Base-by-base conservation (phyloP, 805 yeast genomes). In the Barnettozyma wickerhamii region DNA sequence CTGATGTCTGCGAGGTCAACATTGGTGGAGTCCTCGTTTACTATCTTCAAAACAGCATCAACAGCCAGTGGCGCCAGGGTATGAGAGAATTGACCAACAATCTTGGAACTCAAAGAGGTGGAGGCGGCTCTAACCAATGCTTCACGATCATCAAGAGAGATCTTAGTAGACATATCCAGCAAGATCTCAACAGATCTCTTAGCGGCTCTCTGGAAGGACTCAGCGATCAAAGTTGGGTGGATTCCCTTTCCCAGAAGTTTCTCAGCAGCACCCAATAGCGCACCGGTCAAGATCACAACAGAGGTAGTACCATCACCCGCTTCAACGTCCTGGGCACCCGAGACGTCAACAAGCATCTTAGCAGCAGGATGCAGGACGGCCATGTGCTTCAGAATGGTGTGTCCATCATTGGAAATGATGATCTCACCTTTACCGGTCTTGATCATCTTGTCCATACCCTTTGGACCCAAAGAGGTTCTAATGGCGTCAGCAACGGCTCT, bases 241-340 rank as follows among this genome's bases (percentile, higher is more conserved):
- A 93, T 88, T 14, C 93, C 98, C 62, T 85, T 87, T 51, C 78
- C 80, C 55, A 93, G 74, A 45, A 93, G 71, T 60, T 83, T 82
- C 55, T 93, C 99, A 41, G 98, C 95, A 14, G 99, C 99, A 23
- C 91, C 95, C 41, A 93, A 71, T 36, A 93, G 66, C 5, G 97
- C 91, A 28, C 99, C 99, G 6, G 97, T 87, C 47, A 93, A 72
- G 41, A 93, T 91, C 21, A 95, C 99, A 24, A 93, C 99, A 2
- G 96, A 83, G 0, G 99, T 93, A 26, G 99, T 93, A 49, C 99
- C 99, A 62, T 93, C 99, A 41, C 99, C 99, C n/a, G 98, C 99
- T 64, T 90, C 99, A 29, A 90, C 84, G 56, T 93, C 99, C 66
- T 93, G 99, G 1, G 99, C 98, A 31, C 90, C 96, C 45, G 95